Percentiles rank a stretch among this genome's conserved stretches.
Conservation (phyloP, 2,329 filamentous ascomycete genomes). For the Penicillium vulpinum region DNA sequence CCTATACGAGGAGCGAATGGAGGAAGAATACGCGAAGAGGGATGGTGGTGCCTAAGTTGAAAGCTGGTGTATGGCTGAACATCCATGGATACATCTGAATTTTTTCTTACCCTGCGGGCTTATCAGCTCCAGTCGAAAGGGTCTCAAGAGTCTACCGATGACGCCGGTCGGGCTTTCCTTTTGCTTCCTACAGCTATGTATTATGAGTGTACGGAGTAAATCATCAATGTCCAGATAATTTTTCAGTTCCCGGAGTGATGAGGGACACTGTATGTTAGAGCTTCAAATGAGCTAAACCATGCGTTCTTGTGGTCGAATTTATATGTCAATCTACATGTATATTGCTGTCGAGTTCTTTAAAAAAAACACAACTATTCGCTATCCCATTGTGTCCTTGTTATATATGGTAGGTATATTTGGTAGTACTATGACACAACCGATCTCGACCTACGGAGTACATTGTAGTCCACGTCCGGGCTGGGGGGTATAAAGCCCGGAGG, state of each 20-base stretch:
- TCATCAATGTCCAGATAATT: neutral
- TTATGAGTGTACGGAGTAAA: neutral
- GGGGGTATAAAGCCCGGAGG: no score
- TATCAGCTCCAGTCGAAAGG: neutral
- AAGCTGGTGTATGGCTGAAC: no score
- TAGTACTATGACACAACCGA: no score
- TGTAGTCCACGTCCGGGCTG: neutral
- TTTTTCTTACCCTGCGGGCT: neutral
- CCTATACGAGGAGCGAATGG: conserved; percentile 49
- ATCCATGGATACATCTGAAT: no score
- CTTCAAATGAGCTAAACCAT: no score
- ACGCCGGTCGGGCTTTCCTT: neutral
- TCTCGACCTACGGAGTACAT: no score
- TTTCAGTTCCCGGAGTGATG: neutral
- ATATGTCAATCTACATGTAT: no score
- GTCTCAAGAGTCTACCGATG: neutral
- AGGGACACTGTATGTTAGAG: neutral
- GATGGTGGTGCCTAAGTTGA: conserved; percentile 43
- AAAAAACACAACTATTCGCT: no score
- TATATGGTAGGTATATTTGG: no score
- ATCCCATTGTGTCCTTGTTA: neutral
- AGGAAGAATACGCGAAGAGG: conserved; percentile 50
- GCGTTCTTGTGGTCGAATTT: neutral
- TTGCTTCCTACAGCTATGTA: neutral
- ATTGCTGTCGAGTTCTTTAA: neutral